phyloP scores from a whole-genome alignment of 768 basidiomycete genomes.

The Leccinum rimulosum region DNA sequence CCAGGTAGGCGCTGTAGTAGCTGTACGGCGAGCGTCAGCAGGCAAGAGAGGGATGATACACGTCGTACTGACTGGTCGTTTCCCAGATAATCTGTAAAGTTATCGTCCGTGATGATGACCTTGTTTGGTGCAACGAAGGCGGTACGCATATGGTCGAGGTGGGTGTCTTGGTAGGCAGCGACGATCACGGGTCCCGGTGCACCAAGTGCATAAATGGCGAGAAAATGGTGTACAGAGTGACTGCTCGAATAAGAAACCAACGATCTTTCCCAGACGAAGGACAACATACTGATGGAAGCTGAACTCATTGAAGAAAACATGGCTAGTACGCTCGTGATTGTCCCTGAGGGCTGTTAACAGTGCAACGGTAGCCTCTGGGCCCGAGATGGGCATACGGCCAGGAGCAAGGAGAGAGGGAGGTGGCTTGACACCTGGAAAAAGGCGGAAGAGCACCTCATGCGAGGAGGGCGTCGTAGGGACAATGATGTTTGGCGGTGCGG shows the following conservation, averaged over 20 bases:
- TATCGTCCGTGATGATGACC: constrained; percentile 26
- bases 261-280: background rate
- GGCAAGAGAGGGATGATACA: background rate
- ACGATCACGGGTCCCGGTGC: constrained; percentile 40
- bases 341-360: constrained; percentile 43
- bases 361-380: constrained; percentile 37
- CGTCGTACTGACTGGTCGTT: constrained; percentile 28
- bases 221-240: constrained; percentile 55
- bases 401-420: constrained; percentile 39
- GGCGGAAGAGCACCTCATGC: constrained; percentile 21
- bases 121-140: constrained; percentile 29
- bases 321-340: constrained; percentile 48
- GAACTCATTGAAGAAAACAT: constrained; percentile 50
- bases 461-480: constrained; percentile 22
- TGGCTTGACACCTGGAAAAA: constrained; percentile 32
- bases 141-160: constrained; percentile 38
- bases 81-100: constrained; percentile 27
- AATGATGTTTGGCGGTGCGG: constrained; percentile 25
- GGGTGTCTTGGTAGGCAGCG: constrained; percentile 40
- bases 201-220: constrained; percentile 62
- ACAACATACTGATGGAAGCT: constrained; percentile 32
- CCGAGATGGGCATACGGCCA: constrained; percentile 35
- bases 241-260: constrained; percentile 26
- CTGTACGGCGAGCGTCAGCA: constrained; percentile 10
- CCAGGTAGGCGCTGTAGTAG: constrained; percentile 32